Base-by-base conservation (phyloP, 192 early-diverging fungal genomes). In the Umbelopsis ramanniana region DNA sequence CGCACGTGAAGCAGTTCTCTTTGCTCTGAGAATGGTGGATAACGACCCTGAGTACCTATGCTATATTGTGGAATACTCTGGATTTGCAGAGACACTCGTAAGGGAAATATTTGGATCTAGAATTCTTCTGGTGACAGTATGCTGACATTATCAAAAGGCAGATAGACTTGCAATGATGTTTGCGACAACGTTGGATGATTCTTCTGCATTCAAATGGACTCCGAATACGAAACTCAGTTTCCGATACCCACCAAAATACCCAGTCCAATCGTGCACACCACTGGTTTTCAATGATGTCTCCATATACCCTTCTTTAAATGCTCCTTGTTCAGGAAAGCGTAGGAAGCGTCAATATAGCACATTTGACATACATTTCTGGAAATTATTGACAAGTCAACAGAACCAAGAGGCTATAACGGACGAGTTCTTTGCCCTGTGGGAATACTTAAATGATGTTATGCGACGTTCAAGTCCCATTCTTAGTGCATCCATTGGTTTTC, bases 61-160 rank as follows among this genome's bases (percentile, higher is more conserved):
- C 46, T 80, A 80, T 53, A 72, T 80, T 4, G 72, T 80, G 12
- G 79, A 80, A 69, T 80, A 80, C 66, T 80, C 79, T 55, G 74
- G 74, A 4, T 70, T 80, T 46, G 76, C 74, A 50, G 79, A 80
- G 68, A 71, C 73, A 12, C 73, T 80, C 68, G 79, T 80, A 76
- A 50, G 40, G 6, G 15, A 50, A 55, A 23, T 33, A 43, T 12
- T 37, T 33, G 45, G 11, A 38, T 23, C 4, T 11, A 19, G 21
- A 22, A 9, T 24, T 17, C 6, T 63, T 37, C 23, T n/a, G 15
- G 11, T 19, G 12, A 60, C 11, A 29, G 17, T 19, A 38, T 33
- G 24, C 11, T 63, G 14, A 46, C 17, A 22, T 38, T 12, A 33
- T 8, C 33, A 15, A 1, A 33, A 80, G 79, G 79, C 71, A n/a